Base-by-base conservation (phyloP, 2,329 filamentous ascomycete genomes). In the Pestalotiopsis sp. region DNA sequence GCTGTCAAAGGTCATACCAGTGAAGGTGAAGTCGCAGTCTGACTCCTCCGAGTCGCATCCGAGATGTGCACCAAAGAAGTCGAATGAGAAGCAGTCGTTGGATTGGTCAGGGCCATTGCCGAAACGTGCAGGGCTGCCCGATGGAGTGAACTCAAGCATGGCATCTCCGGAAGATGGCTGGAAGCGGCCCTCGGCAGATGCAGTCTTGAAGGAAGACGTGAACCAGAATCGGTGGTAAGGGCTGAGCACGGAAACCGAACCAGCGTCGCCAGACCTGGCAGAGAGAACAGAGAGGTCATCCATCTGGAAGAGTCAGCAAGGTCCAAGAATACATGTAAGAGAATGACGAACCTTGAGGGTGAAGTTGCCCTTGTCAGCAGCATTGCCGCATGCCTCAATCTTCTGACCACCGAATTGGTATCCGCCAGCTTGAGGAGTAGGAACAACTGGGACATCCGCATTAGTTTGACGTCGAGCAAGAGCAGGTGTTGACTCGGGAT, bases 141-240 rank as follows among this genome's bases (percentile, higher is more conserved):
- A 39, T 7, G 69, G 70, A 38, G 74, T 75, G 63, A 76, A 78
- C 57, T 76, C 75, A 61, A 78, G 68, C 72, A 78, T 76, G 17
- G 74, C 65, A 17, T 74, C 72, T 57, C 74, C 76, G 3, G 75
- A 78, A n/a, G 76, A 77, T 45, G 76, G 73, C 27, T 69, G 68
- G 67, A 72, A 76, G 27, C 70, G 70, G 41, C 61, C 63, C 2
- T 69, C 65, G 55, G 71, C 69, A 20, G 74, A 68, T 17, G 74
- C 69, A 49, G 74, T 68, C 27, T 71, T 66, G 49, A 78, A 77
- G 17, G 73, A 73, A 36, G 70, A 66, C 1, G 76, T 73, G 69
- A 76, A 78, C 65, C 74, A 76, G 68, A 78, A 76, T 55, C 74
- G 72, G 69, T 77, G 77, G 62, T 78, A 76, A 1, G 76, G 76